Evolutionary conservation across 148 eudicot genomes (phyloP), one percentile per base, ranked within the genome.

Genomic region (Fagopyrum tataricum): DNA sequence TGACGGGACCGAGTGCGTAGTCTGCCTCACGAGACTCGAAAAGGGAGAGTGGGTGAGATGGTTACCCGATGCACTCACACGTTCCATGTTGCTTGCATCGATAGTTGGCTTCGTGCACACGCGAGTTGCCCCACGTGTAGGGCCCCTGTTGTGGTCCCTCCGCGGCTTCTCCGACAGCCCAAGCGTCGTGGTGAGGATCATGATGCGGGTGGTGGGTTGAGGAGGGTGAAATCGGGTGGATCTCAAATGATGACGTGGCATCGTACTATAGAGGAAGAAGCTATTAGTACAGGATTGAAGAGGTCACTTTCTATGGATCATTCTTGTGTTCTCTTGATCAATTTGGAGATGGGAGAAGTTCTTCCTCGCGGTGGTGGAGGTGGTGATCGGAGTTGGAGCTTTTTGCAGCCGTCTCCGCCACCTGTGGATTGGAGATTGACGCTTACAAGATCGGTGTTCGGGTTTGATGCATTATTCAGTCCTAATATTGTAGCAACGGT

Each of bases 21-120:
- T 87, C 46, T 90, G 91, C 42, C 70, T 90, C 4, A 81, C 84
- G 17, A 77, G 76, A 9, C 24, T 87, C 4, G 81, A 74, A 4
- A 80, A 81, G 6, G 88, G 83, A 2, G 91, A 87, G 21, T 56
- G 61, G 26, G 87, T 90, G 8, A 81, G 89, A 4, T 55, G 84
- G 67, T 62, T 90, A 11, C 91, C 91, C 4, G 74, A 12, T 90
- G 95, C 66, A 72, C 56, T 1, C 95, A 90, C 46, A 64, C 78
- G 3, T 89, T 90, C 74, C 91, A 90, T 20, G 86, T 87, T 3
- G 15, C 79, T 1, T 90, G 95, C 48, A 83, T 90, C 10, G 95
- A 90, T 46, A 39, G 75, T 71, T 87, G 91, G 95, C 78, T 90
- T 6, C 53, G 17, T 67, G 84, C 76, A 2, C 87, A 82, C 20